These are phyloP conservation scores for Gynochthodes officinalis DNA, from an alignment of 257 asterid genomes.

Conservation along the genomic window DNA sequence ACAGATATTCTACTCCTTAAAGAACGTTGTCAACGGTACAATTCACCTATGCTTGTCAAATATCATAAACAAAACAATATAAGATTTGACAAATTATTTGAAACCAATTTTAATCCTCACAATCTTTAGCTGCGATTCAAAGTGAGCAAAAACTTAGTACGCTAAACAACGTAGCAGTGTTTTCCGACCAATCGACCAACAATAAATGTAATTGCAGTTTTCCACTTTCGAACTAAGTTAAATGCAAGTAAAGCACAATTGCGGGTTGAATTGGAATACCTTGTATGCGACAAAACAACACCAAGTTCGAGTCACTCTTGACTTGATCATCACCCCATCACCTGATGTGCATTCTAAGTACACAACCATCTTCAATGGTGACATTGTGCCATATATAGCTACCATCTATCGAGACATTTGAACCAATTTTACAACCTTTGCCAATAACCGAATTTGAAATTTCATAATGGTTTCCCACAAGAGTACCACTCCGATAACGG, in stretches of 20 bases:
- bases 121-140: neutral
- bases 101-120: too few species aligned
- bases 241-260: too few species aligned
- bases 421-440: slow-evolving; percentile 73
- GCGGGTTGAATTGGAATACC: slow-evolving; percentile 44
- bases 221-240: neutral
- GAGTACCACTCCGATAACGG: slow-evolving; percentile 83
- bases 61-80: neutral
- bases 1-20: neutral
- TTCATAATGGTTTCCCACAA: slow-evolving; percentile 54
- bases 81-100: neutral
- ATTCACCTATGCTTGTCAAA: neutral
- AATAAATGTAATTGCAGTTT: neutral
- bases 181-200: neutral
- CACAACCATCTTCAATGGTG: slow-evolving; percentile 85
- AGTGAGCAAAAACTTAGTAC: neutral
- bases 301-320: slow-evolving; percentile 80
- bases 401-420: slow-evolving; percentile 84
- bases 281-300: slow-evolving; percentile 72
- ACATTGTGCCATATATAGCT: slow-evolving; percentile 92
- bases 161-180: neutral
- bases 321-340: slow-evolving; percentile 75
- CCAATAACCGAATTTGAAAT: slow-evolving; percentile 90
- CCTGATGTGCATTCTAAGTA: slow-evolving; percentile 88
- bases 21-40: neutral